Base-by-base conservation (phyloP, 441 rosid species). In the Codiaeum variegatum region DNA sequence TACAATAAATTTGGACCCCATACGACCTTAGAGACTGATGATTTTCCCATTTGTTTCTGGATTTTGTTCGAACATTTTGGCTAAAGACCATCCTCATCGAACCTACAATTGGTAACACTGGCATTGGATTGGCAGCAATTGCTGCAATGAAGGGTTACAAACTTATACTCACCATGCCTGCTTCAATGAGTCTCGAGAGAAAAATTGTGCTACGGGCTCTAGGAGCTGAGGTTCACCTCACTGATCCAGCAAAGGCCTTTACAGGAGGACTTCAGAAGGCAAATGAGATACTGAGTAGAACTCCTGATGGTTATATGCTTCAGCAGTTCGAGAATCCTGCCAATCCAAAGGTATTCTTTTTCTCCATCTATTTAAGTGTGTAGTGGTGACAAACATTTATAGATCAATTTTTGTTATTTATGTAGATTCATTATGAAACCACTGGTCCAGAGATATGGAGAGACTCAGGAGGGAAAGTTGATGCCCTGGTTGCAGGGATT, bases 91-190 rank as follows among this genome's bases (percentile, higher is more conserved):
- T 85, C 52, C 84, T 89, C 62, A 75, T 90, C 9, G 95, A 91
- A 79, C 46, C 76, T 2, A 89, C 96, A 2, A 79, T 92, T 44
- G 96, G 97, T 8, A 90, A 91, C 78, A 84, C 97, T 0, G 96
- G 98, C 69, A 91, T 90, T 40, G 89, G 86, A 18, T 15, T 93
- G 81, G 98, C 93, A 3, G 46, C 63, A 36, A 52, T 55, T 34
- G 72, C 72, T 36, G 72, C 72, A 55, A 55, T 55, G 63, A 69
- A 69, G 47, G 93, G 72, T 28, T 69, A 69, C 29, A 54, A 23
- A 28, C 21, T 56, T 58, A 58, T 69, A 38, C 26, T 69, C 12
- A 13, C 21, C 8, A 69, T 69, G 73, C 73, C 73, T 24, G 24
- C 64, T 60, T 29, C 47, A 60, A n/a, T 46, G 74, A 71, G 74